These are phyloP conservation scores for Aspergillus jensenii DNA, from an alignment of 2,329 filamentous ascomycete genomes.

Conservation along the genomic window DNA sequence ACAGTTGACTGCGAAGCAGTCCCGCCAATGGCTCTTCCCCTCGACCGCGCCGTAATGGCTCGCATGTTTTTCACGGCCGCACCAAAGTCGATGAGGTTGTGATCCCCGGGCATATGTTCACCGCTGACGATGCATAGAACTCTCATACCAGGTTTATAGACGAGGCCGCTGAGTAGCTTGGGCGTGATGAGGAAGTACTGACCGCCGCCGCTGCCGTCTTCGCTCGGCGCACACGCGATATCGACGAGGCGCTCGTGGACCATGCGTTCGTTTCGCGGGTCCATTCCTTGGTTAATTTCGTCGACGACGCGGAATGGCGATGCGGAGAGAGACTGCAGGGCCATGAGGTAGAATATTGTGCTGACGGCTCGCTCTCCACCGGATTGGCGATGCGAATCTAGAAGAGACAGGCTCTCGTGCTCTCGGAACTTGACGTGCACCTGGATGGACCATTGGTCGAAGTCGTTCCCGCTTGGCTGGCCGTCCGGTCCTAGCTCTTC, in stretches of 20 bases:
- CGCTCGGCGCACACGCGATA: slow-evolving; percentile 71
- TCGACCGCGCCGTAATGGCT: slow-evolving; percentile 23
- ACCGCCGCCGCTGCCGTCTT: slow-evolving; percentile 49
- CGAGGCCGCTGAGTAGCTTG: slow-evolving; percentile 81
- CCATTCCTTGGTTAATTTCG: slow-evolving; percentile 99
- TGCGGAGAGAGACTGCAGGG: slow-evolving; percentile 86
- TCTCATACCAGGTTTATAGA: slow-evolving; percentile 88
- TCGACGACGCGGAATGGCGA: slow-evolving; percentile 97
- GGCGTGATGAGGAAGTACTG: slow-evolving; percentile 98
- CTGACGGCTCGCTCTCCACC: slow-evolving; percentile 94
- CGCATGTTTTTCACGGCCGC: slow-evolving; percentile 36
- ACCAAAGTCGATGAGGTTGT: slow-evolving; percentile 38
- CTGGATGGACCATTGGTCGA: slow-evolving; percentile 89
- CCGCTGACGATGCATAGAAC: slow-evolving; percentile 92
- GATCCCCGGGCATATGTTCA: slow-evolving; percentile 55
- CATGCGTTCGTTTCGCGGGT: slow-evolving; percentile 96
- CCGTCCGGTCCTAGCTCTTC: slow-evolving; percentile 33
- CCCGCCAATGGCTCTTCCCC: slow-evolving; percentile 14
- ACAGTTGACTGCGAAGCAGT: slow-evolving; percentile 14
- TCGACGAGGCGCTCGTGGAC: slow-evolving; percentile 98
- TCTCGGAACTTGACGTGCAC: slow-evolving; percentile 94
- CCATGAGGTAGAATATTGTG: slow-evolving; percentile 99
- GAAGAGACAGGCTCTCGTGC: slow-evolving; percentile 76
- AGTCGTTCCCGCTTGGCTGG: slow-evolving; percentile 62
- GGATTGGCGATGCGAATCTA: slow-evolving; percentile 91